These are phyloP conservation scores for Colletotrichum sp. DNA, from an alignment of 2,329 filamentous ascomycete genomes.

Conservation along the genomic window DNA sequence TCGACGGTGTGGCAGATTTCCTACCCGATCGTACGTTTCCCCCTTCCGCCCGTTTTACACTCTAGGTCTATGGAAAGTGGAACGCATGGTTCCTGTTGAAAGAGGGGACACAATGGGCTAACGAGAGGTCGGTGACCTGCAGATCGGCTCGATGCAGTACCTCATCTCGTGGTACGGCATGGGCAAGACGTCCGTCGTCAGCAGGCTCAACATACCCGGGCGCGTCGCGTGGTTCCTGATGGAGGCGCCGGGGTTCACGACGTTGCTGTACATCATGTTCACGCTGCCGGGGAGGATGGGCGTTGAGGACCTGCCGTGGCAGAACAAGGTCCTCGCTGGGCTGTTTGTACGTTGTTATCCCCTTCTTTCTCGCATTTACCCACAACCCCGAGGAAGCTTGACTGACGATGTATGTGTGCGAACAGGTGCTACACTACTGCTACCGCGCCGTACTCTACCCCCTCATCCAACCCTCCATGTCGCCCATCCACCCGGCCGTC, in stretches of 20 bases:
- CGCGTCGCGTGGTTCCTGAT: slow-evolving; percentile 87
- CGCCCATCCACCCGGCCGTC: slow-evolving; percentile 78
- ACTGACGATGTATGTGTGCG: background rate
- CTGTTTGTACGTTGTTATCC: slow-evolving; percentile 56
- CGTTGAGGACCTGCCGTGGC: slow-evolving; percentile 70
- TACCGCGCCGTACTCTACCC: slow-evolving; percentile 89
- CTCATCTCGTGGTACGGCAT: slow-evolving; percentile 82
- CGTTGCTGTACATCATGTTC: slow-evolving; percentile 79
- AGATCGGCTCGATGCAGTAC: slow-evolving; percentile 81
- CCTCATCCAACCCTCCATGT: slow-evolving; percentile 88
- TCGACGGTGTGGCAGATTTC: slow-evolving; percentile 56
- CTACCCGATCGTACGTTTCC: slow-evolving; percentile 55
- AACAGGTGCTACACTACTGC: slow-evolving; percentile 81
- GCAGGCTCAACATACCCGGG: slow-evolving; percentile 84
- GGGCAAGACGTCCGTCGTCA: slow-evolving; percentile 85
- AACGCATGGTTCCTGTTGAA: background rate
- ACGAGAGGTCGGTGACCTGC: background rate
- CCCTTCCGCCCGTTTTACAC: background rate
- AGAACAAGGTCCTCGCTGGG: slow-evolving; percentile 77
- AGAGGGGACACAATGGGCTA: background rate
- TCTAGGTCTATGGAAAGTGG: too few relatives aligned
- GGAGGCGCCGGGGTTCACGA: slow-evolving; percentile 81
- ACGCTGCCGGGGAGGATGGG: slow-evolving; percentile 66
- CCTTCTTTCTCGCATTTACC: rapidly evolving
- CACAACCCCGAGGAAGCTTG: background rate